phyloP scores from a whole-genome alignment of 2,329 filamentous ascomycete genomes.

The Apiospora arundinis region DNA sequence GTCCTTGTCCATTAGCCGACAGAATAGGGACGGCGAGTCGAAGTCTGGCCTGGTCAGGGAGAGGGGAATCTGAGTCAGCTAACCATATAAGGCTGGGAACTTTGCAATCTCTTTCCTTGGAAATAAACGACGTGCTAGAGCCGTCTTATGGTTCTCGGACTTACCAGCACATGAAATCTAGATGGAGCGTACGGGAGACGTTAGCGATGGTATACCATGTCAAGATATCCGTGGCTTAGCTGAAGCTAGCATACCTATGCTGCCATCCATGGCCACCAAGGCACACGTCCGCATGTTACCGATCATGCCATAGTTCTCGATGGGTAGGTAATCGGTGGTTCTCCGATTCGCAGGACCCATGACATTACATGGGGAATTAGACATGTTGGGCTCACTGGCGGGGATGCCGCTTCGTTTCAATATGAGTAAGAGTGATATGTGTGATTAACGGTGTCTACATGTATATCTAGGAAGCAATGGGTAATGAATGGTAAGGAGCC shows the following conservation, averaged over 20 bases:
- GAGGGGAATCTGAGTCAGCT: neutral
- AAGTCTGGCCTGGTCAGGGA: constrained; percentile 70
- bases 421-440: neutral
- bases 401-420: neutral
- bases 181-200: neutral
- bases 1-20: constrained; percentile 74
- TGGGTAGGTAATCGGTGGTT: constrained; percentile 59
- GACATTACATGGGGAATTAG: constrained; percentile 27
- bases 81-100: neutral
- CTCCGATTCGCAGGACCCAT: constrained; percentile 36
- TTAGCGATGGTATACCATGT: neutral
- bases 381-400: constrained; percentile 4
- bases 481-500: neutral
- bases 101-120: neutral
- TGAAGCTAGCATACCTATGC: constrained; percentile 48
- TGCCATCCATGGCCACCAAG: constrained; percentile 75
- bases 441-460: neutral
- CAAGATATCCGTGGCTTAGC: neutral
- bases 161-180: constrained; percentile 79
- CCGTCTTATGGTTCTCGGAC: constrained; percentile 26
- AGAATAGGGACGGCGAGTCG: constrained; percentile 79
- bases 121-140: neutral
- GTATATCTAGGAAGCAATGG: neutral
- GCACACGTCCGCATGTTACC: constrained; percentile 83
- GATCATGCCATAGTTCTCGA: constrained; percentile 81